Evolutionary conservation across 2,329 filamentous ascomycete species (phyloP).

Genomic region (Penicillium hordei): DNA sequence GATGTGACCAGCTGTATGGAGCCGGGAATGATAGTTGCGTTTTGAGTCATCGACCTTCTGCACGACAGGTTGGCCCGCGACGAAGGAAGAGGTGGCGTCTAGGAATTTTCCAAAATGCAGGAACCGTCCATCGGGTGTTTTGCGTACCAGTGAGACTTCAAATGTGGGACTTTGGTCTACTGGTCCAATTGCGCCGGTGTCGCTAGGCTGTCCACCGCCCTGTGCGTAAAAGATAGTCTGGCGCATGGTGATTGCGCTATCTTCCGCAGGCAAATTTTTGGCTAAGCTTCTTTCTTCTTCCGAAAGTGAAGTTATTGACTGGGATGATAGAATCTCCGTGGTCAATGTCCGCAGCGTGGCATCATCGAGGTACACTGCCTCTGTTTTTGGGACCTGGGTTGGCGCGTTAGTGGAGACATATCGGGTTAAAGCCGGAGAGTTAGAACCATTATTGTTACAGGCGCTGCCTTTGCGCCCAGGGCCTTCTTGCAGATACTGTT

Average conservation of each 20-base stretch:
- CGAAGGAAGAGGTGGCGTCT: conserved; percentile 5
- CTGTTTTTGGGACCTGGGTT: conserved; percentile 14
- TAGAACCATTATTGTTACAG: neutral
- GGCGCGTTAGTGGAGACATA: neutral
- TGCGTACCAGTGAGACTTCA: conserved; percentile 29
- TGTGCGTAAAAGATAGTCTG: conserved; percentile 34
- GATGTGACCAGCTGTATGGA: conserved; percentile 35
- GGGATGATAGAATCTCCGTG: conserved; percentile 24
- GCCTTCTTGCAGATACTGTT: neutral
- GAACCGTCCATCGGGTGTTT: conserved; percentile 24
- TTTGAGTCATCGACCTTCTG: conserved; percentile 27
- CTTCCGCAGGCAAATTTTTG: conserved; percentile 17
- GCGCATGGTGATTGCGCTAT: conserved; percentile 24
- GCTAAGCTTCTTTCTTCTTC: conserved; percentile 24
- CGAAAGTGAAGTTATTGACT: conserved; percentile 20
- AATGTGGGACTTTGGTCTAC: conserved; percentile 17
- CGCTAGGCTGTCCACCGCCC: conserved; percentile 30
- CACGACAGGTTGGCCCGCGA: conserved; percentile 19
- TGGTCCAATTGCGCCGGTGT: conserved; percentile 25
- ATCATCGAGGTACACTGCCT: conserved; percentile 31
- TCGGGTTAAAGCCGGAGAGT: neutral
- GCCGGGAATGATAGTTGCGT: conserved; percentile 31
- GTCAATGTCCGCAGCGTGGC: conserved; percentile 21
- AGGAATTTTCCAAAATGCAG: conserved; percentile 28
- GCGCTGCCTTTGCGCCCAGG: neutral